A percentile compares a stretch with the other conserved stretches of the same genome.
Conservation (phyloP, 768 basidiomycete species). For the Boletellus sp. region DNA sequence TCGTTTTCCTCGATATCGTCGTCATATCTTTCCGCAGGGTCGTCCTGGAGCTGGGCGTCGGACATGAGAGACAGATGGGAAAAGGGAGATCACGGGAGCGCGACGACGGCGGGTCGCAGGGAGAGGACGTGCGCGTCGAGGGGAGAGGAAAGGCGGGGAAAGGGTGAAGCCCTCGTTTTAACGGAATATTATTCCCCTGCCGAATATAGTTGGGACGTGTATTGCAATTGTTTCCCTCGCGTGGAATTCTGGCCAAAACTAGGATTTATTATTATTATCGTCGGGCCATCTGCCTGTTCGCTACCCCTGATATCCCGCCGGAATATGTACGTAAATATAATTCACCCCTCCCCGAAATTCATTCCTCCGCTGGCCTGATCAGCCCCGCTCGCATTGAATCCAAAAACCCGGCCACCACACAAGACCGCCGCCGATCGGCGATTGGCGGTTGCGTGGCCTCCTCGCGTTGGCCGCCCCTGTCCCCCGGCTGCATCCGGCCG, state of each 20-base stretch:
- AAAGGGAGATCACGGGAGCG: slow-evolving; percentile 25
- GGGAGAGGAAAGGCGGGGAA: slow-evolving; percentile 57
- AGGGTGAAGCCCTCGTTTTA: slow-evolving; percentile 70
- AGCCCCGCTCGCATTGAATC: not conserved
- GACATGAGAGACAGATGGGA: slow-evolving; percentile 47
- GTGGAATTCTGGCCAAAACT: slow-evolving; percentile 56
- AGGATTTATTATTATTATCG: slow-evolving; percentile 61
- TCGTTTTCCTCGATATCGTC: slow-evolving; percentile 59
- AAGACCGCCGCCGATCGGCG: slow-evolving; percentile 21
- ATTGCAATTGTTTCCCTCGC: slow-evolving; percentile 62
- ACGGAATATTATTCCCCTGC: slow-evolving; percentile 63
- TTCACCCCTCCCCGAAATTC: slow-evolving; percentile 34
- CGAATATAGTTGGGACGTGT: slow-evolving; percentile 67
- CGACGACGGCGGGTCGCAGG: slow-evolving; percentile 16
- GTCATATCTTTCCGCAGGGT: slow-evolving; percentile 49
- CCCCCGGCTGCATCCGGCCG: not conserved
- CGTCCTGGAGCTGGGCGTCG: slow-evolving; percentile 55
- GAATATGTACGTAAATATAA: slow-evolving; percentile 56
- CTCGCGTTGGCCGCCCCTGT: slow-evolving; percentile 4
- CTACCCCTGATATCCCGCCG: slow-evolving; percentile 59
- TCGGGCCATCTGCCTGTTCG: slow-evolving; percentile 46
- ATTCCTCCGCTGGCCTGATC: slow-evolving; percentile 29
- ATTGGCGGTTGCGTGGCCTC: slow-evolving; percentile 28
- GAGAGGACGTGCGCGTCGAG: slow-evolving; percentile 34
- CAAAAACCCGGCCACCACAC: too few relatives aligned